A percentile compares a stretch with the other conserved stretches of the same genome.
These are phyloP conservation scores for Platanthera zijinensis DNA, from an alignment of 106 monocot genomes.

Conservation along the genomic window DNA sequence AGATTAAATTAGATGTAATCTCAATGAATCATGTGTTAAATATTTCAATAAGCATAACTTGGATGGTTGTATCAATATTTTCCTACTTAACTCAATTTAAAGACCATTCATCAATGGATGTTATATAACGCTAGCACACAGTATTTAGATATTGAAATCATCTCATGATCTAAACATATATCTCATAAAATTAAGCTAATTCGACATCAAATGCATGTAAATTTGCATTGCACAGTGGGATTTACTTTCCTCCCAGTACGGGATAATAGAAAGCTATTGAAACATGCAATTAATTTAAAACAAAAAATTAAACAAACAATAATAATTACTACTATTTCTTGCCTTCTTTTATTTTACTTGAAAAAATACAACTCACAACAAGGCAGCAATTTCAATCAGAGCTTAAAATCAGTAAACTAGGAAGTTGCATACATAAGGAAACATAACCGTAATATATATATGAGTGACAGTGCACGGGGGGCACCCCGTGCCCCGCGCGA, in stretches of 20 bases:
- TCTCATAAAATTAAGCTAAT: not conserved
- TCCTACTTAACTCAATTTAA: not conserved
- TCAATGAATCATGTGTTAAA: too few species aligned
- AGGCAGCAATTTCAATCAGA: not conserved
- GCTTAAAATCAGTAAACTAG: not conserved
- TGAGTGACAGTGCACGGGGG: not conserved
- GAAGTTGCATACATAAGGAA: not conserved
- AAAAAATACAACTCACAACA: not conserved
- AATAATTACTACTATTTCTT: not conserved
- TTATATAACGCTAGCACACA: not conserved
- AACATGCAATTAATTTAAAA: not conserved
- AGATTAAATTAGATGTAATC: not conserved
- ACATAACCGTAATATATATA: not conserved
- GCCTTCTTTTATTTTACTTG: too few species aligned
- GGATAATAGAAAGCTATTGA: not conserved
- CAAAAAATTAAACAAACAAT: not conserved
- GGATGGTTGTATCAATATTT: not conserved
- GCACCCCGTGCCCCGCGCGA: too few species aligned
- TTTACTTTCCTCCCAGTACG: not conserved
- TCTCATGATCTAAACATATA: not conserved
- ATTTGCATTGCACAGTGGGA: not conserved
- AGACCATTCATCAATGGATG: not conserved
- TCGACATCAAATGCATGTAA: not conserved
- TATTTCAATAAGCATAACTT: not conserved
- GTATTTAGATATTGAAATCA: not conserved